Base-by-base conservation (phyloP, 176 grass and related monocot species). In the Carex kokanica region DNA sequence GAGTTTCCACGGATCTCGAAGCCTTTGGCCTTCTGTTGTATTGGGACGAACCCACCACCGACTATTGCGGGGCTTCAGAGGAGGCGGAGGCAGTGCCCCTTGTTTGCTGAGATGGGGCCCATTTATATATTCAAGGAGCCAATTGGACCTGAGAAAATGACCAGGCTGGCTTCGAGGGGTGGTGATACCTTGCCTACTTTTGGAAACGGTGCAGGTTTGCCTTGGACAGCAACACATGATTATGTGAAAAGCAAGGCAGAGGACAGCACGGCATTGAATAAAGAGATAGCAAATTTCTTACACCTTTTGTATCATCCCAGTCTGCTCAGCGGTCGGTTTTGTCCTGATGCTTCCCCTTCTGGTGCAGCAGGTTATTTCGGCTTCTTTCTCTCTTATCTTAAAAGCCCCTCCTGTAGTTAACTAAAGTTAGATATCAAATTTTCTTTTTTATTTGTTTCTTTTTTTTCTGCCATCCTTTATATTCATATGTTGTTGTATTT, bases 21-120 rank as follows among this genome's bases (percentile, higher is more conserved):
- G 60, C 86, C 95, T 18, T 88, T 98, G 29, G 84, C 92, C 0
- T 95, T 98, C 87, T 98, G 92, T 69, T 98, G 92, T 80, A 91
- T 98, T 69, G 95, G 95, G 80, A 98, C 95, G 0, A 98, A 98
- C 83, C 95, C 95, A 80, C 95, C 95, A 0, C 95, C 95, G 41
- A 98, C 95, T 59, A 98, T 98, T 84, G 95, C 95, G 20, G 95
- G 95, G 59, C 81, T 98, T 63, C 96, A 95, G 86, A 88, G 91
- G 79, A 89, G 92, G 20, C 68, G 93, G 13, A 84, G 96, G 18
- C 96, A 98, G 73, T 95, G 96, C 57, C 93, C 96, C 8, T 83
- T 98, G 47, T 95, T 95, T 91, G 96, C 96, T 64, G 96, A 98
- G 88, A 93, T 98, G 96, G 96, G 96, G 0, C 92, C 96, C 83